phyloP scores from a whole-genome alignment of 768 basidiomycete species.

The Calocybe gangraenosa region DNA sequence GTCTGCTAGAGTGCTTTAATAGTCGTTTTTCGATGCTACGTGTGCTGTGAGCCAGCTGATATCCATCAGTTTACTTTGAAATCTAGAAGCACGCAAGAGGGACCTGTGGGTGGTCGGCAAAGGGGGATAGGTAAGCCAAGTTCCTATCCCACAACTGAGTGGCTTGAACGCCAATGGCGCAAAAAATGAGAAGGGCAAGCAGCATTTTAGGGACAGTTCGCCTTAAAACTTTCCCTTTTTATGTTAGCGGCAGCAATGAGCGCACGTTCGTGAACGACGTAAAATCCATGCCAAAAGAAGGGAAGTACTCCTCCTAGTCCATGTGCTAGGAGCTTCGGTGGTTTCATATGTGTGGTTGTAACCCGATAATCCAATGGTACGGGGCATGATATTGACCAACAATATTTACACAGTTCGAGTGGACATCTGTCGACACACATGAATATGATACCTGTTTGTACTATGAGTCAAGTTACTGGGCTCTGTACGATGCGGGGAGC shows the following conservation, averaged over 20 bases:
- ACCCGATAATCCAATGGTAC: too few species aligned
- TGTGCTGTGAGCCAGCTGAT: conserved; percentile 15
- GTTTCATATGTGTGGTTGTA: background rate
- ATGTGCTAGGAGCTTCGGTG: background rate
- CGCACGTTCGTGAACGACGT: conserved; percentile 1
- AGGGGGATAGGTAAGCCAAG: conserved; percentile 37
- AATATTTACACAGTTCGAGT: too few species aligned
- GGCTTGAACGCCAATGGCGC: conserved; percentile 6
- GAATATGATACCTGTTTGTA: too few species aligned
- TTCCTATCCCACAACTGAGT: conserved; percentile 31
- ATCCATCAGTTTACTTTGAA: conserved; percentile 39
- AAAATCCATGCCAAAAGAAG: background rate
- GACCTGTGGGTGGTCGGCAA: conserved; percentile 29
- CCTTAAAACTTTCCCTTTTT: too few species aligned
- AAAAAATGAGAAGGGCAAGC: conserved; percentile 3
- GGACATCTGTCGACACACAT: too few species aligned
- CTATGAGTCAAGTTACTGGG: too few species aligned
- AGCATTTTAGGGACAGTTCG: background rate
- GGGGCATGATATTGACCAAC: too few species aligned
- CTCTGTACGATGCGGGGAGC: too few species aligned
- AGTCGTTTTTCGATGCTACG: conserved; percentile 1
- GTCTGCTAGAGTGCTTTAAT: background rate
- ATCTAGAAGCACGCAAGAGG: conserved; percentile 36
- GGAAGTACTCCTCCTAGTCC: background rate
- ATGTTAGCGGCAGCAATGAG: too few species aligned